Base-by-base conservation (phyloP, 768 basidiomycete species). In the Agrocybe pediades region DNA sequence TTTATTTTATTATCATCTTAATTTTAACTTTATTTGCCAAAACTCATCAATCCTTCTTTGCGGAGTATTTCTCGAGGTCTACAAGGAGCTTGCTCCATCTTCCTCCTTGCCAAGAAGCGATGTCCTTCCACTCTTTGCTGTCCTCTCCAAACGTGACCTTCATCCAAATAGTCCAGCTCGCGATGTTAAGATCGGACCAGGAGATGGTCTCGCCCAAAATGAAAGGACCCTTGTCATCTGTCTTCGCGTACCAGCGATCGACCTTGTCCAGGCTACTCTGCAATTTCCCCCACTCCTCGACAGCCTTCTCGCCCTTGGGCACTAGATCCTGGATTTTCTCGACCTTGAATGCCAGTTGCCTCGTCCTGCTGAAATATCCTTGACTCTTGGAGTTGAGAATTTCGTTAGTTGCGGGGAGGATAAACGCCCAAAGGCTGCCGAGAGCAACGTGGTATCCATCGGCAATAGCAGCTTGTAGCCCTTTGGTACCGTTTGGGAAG, bases 171-270 rank as follows among this genome's bases (percentile, higher is more conserved):
- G 51, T 30, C 25, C 45, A 45, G 79, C 79, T 48, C 79, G 62
- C 73, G 16, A 73, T 47, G 2, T 62, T 57, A n/a, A 78, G 59
- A 55, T 79, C 77, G 2, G 66, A 62, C 55, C 70, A 77, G 1
- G 67, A 67, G 21, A 68, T 46, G 0, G 47, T 59, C 4, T 69
- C 58, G 0, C 74, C 77, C 59, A 74, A 57, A n/a, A 78, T 33
- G 33, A 61, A 67, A 5, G 58, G 21, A 43, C 63, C 50, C 43
- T 49, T 33, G 42, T 29, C 27, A 3, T 27, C 51, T 19, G 55
- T 67, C 47, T 63, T 65, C 27, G 61, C 53, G 36, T 65, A 61
- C 62, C 60, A 67, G 3, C 15, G 49, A 16, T 60, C 64, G 2
- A 69, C 19, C 15, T 52, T 46, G 2, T 41, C 63, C 6, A 66